Percentiles rank a stretch among this genome's conserved stretches.
These are phyloP conservation scores for Hortaea werneckii DNA, from an alignment of 2,329 filamentous ascomycete genomes.

Conservation along the genomic window DNA sequence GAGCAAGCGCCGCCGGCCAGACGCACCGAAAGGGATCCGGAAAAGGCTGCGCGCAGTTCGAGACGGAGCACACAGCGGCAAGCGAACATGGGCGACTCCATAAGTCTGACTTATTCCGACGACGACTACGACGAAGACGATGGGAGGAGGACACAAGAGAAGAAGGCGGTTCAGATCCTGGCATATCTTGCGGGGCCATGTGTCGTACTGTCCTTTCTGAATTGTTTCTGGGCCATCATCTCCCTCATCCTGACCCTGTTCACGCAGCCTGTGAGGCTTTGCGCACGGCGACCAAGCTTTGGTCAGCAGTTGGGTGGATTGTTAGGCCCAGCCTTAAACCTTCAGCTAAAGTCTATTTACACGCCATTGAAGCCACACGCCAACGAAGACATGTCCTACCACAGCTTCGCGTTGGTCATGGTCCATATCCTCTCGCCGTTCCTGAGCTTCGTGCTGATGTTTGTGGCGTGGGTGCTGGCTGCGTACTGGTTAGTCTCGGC, in stretches of 20 bases:
- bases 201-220: slow-evolving; percentile 44
- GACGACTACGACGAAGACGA: slow-evolving; percentile 27
- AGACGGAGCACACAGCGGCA: slow-evolving; percentile 5
- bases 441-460: slow-evolving; percentile 45
- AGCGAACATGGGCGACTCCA: slow-evolving; percentile 2
- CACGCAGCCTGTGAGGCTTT: slow-evolving; percentile 45
- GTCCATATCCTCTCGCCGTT: slow-evolving; percentile 48
- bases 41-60: slow-evolving; percentile 14
- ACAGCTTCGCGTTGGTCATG: slow-evolving; percentile 36
- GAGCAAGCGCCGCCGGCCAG: slow-evolving; percentile 4
- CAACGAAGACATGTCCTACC: slow-evolving; percentile 29
- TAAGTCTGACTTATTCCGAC: slow-evolving; percentile 10
- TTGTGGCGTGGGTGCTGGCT: slow-evolving; percentile 49
- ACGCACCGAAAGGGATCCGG: slow-evolving; percentile 13
- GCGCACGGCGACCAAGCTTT: slow-evolving; percentile 38
- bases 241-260: slow-evolving; percentile 42
- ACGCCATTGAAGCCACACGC: slow-evolving; percentile 25
- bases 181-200: slow-evolving; percentile 46
- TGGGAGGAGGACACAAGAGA: slow-evolving; percentile 30
- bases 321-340: slow-evolving; percentile 44
- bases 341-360: slow-evolving; percentile 40
- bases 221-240: slow-evolving; percentile 45
- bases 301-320: slow-evolving; percentile 41
- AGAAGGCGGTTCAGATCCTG: slow-evolving; percentile 35
- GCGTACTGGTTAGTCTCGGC: slow-evolving; percentile 45